Conservation (phyloP, 2,329 filamentous ascomycete genomes). For the Lachnellula subtilissima region DNA sequence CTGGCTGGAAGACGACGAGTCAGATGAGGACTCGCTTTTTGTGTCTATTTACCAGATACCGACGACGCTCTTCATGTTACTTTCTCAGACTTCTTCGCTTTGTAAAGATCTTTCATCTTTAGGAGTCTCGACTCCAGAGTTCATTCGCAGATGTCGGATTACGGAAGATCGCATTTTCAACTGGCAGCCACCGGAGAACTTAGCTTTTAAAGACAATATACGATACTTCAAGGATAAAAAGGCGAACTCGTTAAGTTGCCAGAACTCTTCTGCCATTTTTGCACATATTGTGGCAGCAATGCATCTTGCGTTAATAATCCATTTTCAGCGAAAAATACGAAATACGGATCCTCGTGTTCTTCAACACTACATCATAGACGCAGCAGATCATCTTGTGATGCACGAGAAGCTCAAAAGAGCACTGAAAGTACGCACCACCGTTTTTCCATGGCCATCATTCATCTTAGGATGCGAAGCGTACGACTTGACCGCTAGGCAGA, state of each 20-base stretch:
- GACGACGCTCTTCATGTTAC: constrained; percentile 10
- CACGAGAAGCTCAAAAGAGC: constrained; percentile 12
- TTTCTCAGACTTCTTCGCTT: constrained; percentile 14
- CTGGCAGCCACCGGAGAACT: constrained; percentile 11
- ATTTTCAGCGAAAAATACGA: constrained; percentile 14
- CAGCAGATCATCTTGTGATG: constrained; percentile 11
- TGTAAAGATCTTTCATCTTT: background rate
- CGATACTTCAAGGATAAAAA: background rate
- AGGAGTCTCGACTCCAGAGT: constrained; percentile 4
- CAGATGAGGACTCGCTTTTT: constrained; percentile 11
- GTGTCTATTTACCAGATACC: constrained; percentile 16
- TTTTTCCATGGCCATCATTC: constrained; percentile 14
- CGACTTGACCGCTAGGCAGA: constrained; percentile 6
- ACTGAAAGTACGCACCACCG: constrained; percentile 6
- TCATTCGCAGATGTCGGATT: constrained; percentile 8
- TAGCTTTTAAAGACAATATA: constrained; percentile 1
- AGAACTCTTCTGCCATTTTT: constrained; percentile 1
- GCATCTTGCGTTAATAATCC: constrained; percentile 12
- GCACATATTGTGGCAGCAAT: constrained; percentile 13
- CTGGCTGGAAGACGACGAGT: constrained; percentile 6
- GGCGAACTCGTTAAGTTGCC: background rate
- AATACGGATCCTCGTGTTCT: constrained; percentile 13
- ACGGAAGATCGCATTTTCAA: constrained; percentile 13
- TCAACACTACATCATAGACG: constrained; percentile 12
- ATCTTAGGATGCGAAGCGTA: constrained; percentile 16